phyloP scores from a whole-genome alignment of 768 basidiomycete species.

The Lentinus tigrinus region DNA sequence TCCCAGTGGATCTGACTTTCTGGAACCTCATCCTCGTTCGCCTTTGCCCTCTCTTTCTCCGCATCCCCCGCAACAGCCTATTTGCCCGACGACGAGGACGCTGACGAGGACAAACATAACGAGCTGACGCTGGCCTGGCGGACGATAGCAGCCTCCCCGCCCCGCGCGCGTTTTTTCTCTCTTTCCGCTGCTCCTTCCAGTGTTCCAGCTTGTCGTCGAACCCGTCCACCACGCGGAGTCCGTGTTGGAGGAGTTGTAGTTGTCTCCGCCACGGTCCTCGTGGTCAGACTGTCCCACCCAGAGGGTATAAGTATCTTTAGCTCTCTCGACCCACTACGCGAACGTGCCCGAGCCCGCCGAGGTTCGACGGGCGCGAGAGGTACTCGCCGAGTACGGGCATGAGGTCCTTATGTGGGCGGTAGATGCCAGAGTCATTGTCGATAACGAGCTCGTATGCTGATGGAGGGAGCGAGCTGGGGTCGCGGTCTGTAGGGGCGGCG shows the following conservation, averaged over 20 bases:
- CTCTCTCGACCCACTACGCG: too few species aligned
- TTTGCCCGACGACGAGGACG: slow-evolving; percentile 5
- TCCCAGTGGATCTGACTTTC: too few species aligned
- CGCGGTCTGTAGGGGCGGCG: background rate
- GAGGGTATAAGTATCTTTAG: too few species aligned
- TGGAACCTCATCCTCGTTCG: too few species aligned
- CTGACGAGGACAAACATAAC: slow-evolving; percentile 9
- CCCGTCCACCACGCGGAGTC: slow-evolving; percentile 37
- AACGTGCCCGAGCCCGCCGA: slow-evolving; percentile 38
- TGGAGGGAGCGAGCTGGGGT: slow-evolving; percentile 12
- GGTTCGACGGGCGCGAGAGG: slow-evolving; percentile 32
- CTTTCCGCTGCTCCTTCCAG: slow-evolving; percentile 33
- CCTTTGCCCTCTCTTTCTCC: slow-evolving; percentile 7
- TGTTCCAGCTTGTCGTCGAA: slow-evolving; percentile 37
- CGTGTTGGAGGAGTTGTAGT: too few species aligned
- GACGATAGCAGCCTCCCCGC: slow-evolving; percentile 9
- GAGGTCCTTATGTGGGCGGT: slow-evolving; percentile 40
- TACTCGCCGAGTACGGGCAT: slow-evolving; percentile 38
- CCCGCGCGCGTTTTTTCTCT: slow-evolving; percentile 27
- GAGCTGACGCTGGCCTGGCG: slow-evolving; percentile 13
- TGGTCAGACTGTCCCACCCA: too few species aligned
- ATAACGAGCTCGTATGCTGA: slow-evolving; percentile 42
- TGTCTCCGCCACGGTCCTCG: too few species aligned
- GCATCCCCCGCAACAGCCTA: slow-evolving; percentile 7
- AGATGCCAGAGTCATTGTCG: slow-evolving; percentile 48